phyloP scores from a whole-genome alignment of 2,329 filamentous ascomycete species.

The Ophiostoma piceae region DNA sequence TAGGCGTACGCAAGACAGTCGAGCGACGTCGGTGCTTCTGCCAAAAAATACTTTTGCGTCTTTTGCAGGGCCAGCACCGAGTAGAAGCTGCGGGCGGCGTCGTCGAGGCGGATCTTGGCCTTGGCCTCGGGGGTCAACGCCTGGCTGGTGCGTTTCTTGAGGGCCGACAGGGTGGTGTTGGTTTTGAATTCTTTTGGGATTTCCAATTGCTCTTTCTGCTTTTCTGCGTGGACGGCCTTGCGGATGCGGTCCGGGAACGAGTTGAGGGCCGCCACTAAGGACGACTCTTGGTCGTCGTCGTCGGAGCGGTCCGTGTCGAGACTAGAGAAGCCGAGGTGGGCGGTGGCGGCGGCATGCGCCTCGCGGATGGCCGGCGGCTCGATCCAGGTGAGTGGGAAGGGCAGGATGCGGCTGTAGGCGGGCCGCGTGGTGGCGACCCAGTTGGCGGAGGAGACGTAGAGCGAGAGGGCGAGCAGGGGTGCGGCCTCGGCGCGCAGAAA shows the following conservation, averaged over 20 bases:
- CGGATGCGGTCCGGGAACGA: slow-evolving; percentile 26
- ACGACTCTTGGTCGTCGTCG: slow-evolving; percentile 36
- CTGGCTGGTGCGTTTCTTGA: slow-evolving; percentile 41
- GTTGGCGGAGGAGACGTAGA: slow-evolving; percentile 87
- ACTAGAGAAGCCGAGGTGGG: slow-evolving; percentile 62
- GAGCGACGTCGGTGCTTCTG: slow-evolving; percentile 54
- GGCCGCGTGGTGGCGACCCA: slow-evolving; percentile 73
- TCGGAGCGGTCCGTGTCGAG: slow-evolving; percentile 51
- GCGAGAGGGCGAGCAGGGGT: slow-evolving; percentile 74
- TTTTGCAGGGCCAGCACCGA: slow-evolving; percentile 61
- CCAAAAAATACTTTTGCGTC: background rate
- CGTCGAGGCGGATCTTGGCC: slow-evolving; percentile 69
- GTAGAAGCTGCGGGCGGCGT: slow-evolving; percentile 65
- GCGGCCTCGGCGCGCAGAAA: slow-evolving; percentile 72
- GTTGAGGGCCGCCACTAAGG: slow-evolving; percentile 22
- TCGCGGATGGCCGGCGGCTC: slow-evolving; percentile 68
- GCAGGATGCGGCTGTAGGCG: slow-evolving; percentile 71
- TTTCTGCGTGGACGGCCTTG: slow-evolving; percentile 1
- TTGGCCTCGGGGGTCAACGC: slow-evolving; percentile 65
- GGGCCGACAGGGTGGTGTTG: slow-evolving; percentile 15
- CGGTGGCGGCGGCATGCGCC: slow-evolving; percentile 64
- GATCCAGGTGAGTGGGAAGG: slow-evolving; percentile 85
- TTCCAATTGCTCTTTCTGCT: background rate
- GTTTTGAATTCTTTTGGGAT: background rate
- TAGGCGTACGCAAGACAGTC: slow-evolving; percentile 82